Evolutionary conservation across 345 rosid species (phyloP).

Genomic region (Eucalyptus marginata): DNA sequence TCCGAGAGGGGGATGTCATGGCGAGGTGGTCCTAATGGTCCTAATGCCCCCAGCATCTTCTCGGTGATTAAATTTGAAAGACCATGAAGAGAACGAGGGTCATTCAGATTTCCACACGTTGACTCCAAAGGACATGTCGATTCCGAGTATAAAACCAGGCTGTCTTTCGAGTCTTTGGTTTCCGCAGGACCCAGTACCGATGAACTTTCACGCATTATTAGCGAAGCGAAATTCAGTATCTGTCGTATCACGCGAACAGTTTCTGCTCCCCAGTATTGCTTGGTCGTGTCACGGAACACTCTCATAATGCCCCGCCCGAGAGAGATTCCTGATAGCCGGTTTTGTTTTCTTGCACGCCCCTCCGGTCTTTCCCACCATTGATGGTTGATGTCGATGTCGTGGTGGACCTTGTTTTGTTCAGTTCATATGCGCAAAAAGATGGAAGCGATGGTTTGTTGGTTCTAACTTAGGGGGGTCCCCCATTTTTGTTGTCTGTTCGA

Average conservation of each 20-base stretch:
- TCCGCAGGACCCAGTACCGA: neutral
- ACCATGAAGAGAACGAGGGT: neutral
- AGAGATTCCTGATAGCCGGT: neutral
- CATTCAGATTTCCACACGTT: neutral
- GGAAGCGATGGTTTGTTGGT: neutral
- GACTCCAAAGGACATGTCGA: neutral
- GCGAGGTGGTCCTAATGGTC: neutral
- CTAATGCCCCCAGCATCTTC: neutral
- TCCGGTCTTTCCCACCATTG: neutral
- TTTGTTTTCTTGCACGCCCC: neutral
- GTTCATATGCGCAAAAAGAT: neutral
- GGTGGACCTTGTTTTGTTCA: conserved; percentile 6
- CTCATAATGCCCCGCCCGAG: neutral
- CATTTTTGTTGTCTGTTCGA: neutral
- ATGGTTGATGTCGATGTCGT: neutral
- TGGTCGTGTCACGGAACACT: neutral
- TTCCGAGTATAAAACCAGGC: neutral
- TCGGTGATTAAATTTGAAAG: neutral
- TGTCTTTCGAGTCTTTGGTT: neutral
- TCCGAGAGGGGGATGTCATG: neutral
- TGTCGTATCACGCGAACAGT: neutral
- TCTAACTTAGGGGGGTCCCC: neutral
- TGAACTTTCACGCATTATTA: neutral
- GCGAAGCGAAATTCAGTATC: neutral
- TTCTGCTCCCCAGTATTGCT: neutral